Conservation (phyloP, 2,329 filamentous ascomycete genomes). For the Lasiodiplodia gonubiensis region DNA sequence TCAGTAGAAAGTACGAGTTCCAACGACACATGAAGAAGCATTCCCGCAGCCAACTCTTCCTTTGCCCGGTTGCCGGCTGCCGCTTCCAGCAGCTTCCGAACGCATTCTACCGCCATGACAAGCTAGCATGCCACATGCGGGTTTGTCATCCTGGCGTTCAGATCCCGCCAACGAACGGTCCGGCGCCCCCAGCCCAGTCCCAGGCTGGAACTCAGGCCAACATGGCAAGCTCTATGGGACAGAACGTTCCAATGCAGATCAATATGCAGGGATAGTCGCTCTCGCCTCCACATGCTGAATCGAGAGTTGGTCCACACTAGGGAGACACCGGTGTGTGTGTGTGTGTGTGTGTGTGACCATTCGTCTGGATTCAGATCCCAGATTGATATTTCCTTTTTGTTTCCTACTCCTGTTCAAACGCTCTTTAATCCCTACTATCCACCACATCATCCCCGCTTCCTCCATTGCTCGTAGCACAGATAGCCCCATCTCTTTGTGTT, state of each 20-base stretch:
- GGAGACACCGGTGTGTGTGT: not conserved
- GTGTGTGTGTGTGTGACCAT: not conserved
- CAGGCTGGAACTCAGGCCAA: not conserved
- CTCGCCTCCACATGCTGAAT: not conserved
- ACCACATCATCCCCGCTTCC: not conserved
- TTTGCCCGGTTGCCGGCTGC: not conserved
- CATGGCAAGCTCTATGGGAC: not conserved
- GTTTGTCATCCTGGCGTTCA: not conserved
- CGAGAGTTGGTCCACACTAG: too few relatives aligned
- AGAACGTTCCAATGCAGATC: not conserved
- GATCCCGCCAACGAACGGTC: not conserved
- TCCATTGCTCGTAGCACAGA: not conserved
- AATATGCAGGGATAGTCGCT: not conserved
- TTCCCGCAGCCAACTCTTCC: not conserved
- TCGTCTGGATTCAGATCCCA: not conserved
- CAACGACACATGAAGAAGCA: conserved; percentile 9
- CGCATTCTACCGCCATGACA: not conserved
- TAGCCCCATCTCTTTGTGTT: not conserved
- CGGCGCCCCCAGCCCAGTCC: too few relatives aligned
- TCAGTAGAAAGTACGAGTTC: not conserved
- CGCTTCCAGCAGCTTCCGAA: not conserved
- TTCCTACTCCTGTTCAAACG: not conserved
- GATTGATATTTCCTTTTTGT: not conserved
- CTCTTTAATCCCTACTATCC: not conserved
- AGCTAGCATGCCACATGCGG: not conserved